A percentile compares a stretch with the other conserved stretches of the same genome.
phyloP scores from a whole-genome alignment of 176 grass and related monocot genomes.

The Cymbopogon citratus region DNA sequence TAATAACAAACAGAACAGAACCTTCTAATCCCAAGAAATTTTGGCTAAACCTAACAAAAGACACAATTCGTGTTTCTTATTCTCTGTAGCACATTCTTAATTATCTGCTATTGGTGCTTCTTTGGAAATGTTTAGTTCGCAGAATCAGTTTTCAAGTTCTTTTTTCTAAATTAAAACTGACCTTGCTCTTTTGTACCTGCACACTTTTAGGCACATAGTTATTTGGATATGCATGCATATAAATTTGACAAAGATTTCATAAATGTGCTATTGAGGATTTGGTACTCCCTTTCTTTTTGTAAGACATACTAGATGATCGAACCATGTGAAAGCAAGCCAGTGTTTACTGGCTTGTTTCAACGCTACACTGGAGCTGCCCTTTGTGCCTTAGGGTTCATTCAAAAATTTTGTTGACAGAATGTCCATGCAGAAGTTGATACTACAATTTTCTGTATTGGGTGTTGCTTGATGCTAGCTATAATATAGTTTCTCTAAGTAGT shows the following conservation, averaged over 20 bases:
- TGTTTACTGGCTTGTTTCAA: neutral
- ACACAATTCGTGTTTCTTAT: neutral
- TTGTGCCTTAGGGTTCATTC: neutral
- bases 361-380: neutral
- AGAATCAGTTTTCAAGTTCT: neutral
- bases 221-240: neutral
- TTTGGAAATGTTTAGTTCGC: neutral
- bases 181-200: neutral
- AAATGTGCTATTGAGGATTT: neutral
- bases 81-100: neutral
- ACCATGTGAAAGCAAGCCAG: neutral
- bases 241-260: neutral
- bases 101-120: neutral
- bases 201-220: neutral
- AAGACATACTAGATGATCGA: neutral
- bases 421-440: neutral
- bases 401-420: neutral
- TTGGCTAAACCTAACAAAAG: neutral
- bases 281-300: neutral
- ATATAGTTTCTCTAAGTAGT: neutral
- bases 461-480: neutral
- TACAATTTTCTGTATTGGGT: slow-evolving; percentile 6
- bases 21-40: neutral
- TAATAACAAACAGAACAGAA: neutral
- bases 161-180: neutral